Percentiles rank a stretch among this genome's conserved stretches.
Conservation (phyloP, 2,329 filamentous ascomycete genomes). For the Paraconiothyrium brasiliense region DNA sequence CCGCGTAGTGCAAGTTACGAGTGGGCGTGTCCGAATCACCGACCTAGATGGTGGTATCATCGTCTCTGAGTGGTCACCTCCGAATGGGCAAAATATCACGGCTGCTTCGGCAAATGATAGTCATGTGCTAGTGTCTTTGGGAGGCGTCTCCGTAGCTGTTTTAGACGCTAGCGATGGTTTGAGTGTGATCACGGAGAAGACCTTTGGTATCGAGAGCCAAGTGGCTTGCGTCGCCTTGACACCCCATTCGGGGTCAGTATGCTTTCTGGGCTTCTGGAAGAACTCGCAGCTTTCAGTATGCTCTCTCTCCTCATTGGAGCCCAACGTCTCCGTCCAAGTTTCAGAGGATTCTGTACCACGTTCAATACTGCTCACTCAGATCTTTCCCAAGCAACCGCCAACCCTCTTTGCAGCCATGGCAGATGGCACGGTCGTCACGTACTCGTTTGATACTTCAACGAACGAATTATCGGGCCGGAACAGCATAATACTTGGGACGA, state of each 20-base stretch:
- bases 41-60: conserved; percentile 65
- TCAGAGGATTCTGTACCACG: conserved; percentile 80
- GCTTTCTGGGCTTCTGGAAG: conserved; percentile 87
- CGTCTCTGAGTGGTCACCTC: conserved; percentile 68
- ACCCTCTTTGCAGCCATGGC: conserved; percentile 91
- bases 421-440: conserved; percentile 89
- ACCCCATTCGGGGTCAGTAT: conserved; percentile 68
- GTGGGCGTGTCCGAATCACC: conserved; percentile 68
- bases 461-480: conserved; percentile 76
- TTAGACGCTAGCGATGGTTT: conserved; percentile 65
- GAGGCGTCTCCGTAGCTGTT: conserved; percentile 76
- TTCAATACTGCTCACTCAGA: conserved; percentile 79
- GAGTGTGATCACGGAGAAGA: conserved; percentile 65
- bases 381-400: conserved; percentile 72
- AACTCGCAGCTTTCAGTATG: conserved; percentile 82
- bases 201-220: conserved; percentile 74
- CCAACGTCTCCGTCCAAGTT: conserved; percentile 65
- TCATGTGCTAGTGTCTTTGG: conserved; percentile 76
- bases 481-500: conserved; percentile 84
- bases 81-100: conserved; percentile 69
- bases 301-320: conserved; percentile 71
- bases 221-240: conserved; percentile 86
- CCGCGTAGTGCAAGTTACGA: conserved; percentile 79
- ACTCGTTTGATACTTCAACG: conserved; percentile 71
- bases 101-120: conserved; percentile 78